phyloP scores from a whole-genome alignment of 495 filamentous ascomycete genomes.

The Tuber microsphaerosporum region DNA sequence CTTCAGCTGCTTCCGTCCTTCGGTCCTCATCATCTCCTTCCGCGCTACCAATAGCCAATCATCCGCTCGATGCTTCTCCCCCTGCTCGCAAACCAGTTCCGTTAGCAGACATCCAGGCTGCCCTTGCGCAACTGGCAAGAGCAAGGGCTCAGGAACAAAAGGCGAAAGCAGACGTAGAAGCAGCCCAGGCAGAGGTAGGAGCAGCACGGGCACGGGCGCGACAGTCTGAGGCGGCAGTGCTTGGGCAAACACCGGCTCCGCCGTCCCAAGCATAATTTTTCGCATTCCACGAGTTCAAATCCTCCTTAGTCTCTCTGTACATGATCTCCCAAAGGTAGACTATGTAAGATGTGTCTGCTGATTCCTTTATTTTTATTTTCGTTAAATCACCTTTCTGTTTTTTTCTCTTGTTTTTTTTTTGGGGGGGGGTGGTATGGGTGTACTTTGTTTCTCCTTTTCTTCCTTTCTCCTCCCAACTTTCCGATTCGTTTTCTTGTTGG shows the following conservation, averaged over 20 bases:
- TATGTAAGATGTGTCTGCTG: constrained; percentile 13
- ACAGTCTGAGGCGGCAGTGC: constrained; percentile 7
- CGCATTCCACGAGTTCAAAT: not conserved
- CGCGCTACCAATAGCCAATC: not conserved
- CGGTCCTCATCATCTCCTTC: constrained; percentile 6
- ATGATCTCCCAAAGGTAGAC: not conserved
- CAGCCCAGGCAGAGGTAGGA: constrained; percentile 24
- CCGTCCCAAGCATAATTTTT: constrained; percentile 24
- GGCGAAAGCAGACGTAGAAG: constrained; percentile 17
- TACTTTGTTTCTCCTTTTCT: constrained; percentile 13
- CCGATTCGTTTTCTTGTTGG: constrained; percentile 20
- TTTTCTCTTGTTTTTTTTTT: constrained; percentile 4
- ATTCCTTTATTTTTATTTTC: constrained; percentile 12
- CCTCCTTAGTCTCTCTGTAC: not conserved
- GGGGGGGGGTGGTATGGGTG: constrained; percentile 31
- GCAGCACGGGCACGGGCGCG: constrained; percentile 24
- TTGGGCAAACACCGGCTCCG: constrained; percentile 7
- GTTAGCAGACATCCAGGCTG: constrained; percentile 31
- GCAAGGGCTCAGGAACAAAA: constrained; percentile 13
- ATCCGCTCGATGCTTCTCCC: not conserved
- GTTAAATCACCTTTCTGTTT: constrained; percentile 5
- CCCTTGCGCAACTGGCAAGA: constrained; percentile 27
- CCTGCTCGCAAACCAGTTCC: constrained; percentile 25
- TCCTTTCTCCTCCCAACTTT: not conserved
- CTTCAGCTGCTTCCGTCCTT: constrained; percentile 3